Evolutionary conservation across 352 stramenopile genomes (phyloP), one percentile per base, ranked within the genome.

Genomic region (Albugo candida): DNA sequence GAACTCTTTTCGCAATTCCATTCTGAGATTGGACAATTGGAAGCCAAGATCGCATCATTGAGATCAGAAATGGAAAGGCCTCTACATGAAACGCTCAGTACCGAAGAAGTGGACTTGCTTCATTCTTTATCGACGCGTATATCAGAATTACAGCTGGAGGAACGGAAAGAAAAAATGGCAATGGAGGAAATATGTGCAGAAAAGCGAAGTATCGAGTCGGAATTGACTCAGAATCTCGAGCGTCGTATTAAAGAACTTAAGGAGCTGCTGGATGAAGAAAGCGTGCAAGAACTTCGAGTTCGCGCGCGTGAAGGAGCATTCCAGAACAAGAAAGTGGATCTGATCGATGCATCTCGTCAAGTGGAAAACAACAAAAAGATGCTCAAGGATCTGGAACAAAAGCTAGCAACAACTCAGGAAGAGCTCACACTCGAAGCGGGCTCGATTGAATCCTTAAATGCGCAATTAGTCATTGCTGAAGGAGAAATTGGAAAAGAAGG

Each of bases 141-240:
- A 24, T 81, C 75, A 5, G 51, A 67, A 14, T 59, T 97, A 21
- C 75, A 95, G 47, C 56, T 54, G n/a, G 70, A 96, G 55, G 83
- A 96, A 44, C 80, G 89, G 16, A 67, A 76, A 20, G 75, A 92
- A 40, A 79, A 65, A 39, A 65, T 70, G 34, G 55, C 64, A 13
- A 54, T 97, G 8, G 86, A 96, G 52, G 83, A 95, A 31, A 61
- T 94, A n/a, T 77, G 78, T 6, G 76, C 70, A 11, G 76, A 86
- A 47, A 86, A 92, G 36, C 76, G 95, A 27, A 70, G 71, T 12
- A 67, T 97, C 14, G 67, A 94, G 51, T 88, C 81, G 14, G 66
- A 97, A 40, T 59, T 98, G 10, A 67, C 80, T 42, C 74, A 97
- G 53, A 97, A 97, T 57, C 64, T 98, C 19, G 54, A 95, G 19